Percentiles rank a stretch among this genome's conserved stretches.
Evolutionary conservation across 306 rosid species (phyloP).

Genomic region (Prunus campanulata): DNA sequence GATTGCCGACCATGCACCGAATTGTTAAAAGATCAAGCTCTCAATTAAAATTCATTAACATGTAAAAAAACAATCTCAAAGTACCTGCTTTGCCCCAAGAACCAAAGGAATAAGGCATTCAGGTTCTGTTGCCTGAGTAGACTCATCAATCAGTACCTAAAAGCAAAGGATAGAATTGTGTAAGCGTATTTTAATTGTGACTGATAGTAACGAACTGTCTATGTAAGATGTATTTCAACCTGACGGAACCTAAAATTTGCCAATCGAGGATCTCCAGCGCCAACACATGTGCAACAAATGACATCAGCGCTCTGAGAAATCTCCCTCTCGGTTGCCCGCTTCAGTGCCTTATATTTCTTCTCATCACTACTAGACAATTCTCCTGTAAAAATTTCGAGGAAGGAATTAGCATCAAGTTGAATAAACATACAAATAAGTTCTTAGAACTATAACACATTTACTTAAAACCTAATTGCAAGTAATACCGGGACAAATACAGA

Average conservation of each 20-base stretch:
- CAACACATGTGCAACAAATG: constrained; percentile 98
- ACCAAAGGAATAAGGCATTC: constrained; percentile 99
- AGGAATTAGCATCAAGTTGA: constrained; percentile 1
- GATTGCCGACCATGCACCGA: not conserved
- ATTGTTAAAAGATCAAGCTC: not conserved
- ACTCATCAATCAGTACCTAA: constrained; percentile 99
- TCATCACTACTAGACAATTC: constrained; percentile 98
- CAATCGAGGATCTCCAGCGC: constrained; percentile 98
- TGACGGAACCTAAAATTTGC: constrained; percentile 98
- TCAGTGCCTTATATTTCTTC: constrained; percentile 95
- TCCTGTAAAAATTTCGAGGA: constrained; percentile 42
- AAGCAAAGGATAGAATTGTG: constrained; percentile 4
- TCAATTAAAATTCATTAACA: not conserved
- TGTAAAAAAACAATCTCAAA: not conserved
- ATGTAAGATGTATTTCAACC: constrained; percentile 51
- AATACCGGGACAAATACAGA: not conserved
- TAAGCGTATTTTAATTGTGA: constrained; percentile 25
- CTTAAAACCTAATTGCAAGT: too few species aligned
- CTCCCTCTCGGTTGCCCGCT: constrained; percentile 99
- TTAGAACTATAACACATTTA: not conserved
- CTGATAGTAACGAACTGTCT: not conserved
- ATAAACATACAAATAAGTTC: not conserved
- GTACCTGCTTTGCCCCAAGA: constrained; percentile 99
- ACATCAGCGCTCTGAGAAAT: constrained; percentile 99
- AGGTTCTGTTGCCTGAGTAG: constrained; percentile 98